Percentiles rank a stretch among this genome's conserved stretches.
phyloP scores from a whole-genome alignment of 306 rosid genomes.

The Castanea sativa region DNA sequence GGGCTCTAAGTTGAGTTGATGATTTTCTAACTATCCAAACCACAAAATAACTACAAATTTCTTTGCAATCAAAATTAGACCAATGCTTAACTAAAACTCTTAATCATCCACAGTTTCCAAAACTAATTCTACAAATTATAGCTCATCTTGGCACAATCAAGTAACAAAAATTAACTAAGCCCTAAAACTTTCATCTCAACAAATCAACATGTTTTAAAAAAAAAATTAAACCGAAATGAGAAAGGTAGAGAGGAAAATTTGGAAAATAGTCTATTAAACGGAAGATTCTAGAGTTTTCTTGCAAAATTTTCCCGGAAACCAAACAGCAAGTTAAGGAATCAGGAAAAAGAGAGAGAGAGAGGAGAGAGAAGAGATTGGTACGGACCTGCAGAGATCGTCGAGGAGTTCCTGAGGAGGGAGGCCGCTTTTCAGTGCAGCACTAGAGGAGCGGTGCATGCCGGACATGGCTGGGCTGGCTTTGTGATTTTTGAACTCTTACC shows the following conservation, averaged over 20 bases:
- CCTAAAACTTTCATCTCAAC: neutral
- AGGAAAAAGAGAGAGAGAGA: neutral
- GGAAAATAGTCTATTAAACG: neutral
- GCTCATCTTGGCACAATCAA: neutral
- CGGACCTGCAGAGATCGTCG: conserved; percentile 90
- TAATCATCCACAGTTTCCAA: neutral
- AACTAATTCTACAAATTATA: neutral
- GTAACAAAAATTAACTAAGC: neutral
- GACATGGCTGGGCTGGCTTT: conserved; percentile 47
- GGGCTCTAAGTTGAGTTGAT: no score
- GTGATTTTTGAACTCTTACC: conserved; percentile 20
- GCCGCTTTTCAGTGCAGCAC: conserved; percentile 64
- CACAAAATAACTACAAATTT: no score
- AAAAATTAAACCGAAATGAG: no score
- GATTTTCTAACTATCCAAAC: no score
- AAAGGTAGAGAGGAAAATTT: no score
- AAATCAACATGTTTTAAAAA: neutral
- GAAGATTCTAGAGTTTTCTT: neutral
- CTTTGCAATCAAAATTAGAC: neutral
- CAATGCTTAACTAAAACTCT: neutral
- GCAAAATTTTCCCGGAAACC: conserved; percentile 13
- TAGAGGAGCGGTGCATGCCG: conserved; percentile 55
- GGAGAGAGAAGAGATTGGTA: neutral
- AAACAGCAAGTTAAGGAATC: neutral
- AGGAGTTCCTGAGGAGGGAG: conserved; percentile 93